phyloP scores from a whole-genome alignment of 495 filamentous ascomycete species.

The Aspergillus bridgeri region DNA sequence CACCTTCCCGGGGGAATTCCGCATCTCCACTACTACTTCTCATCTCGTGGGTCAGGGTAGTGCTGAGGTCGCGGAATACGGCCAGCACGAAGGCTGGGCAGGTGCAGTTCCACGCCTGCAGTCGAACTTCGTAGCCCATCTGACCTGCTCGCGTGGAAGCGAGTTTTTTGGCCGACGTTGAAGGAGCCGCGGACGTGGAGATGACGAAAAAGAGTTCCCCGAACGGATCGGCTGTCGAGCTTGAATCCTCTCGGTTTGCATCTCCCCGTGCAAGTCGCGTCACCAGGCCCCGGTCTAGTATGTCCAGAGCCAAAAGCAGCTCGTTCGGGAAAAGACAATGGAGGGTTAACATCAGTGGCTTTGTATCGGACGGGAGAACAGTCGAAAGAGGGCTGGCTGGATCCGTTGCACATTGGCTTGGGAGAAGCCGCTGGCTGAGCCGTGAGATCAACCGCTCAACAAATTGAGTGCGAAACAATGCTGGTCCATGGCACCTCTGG shows the following conservation, averaged over 20 bases:
- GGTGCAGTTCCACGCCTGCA: constrained; percentile 81
- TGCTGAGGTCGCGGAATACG: constrained; percentile 49
- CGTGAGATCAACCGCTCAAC: background rate
- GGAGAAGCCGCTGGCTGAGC: background rate
- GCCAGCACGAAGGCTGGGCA: constrained; percentile 79
- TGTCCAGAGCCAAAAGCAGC: constrained; percentile 72
- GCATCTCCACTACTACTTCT: background rate
- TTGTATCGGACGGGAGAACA: constrained; percentile 23
- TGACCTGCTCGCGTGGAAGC: constrained; percentile 18
- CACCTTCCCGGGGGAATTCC: constrained; percentile 5
- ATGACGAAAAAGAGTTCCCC: constrained; percentile 34
- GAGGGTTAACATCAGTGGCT: constrained; percentile 48
- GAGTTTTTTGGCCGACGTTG: constrained; percentile 7
- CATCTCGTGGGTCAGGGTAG: constrained; percentile 2
- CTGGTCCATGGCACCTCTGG: background rate
- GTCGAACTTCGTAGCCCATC: constrained; percentile 64
- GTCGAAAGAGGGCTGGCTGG: constrained; percentile 21
- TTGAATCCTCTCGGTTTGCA: background rate
- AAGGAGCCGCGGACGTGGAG: constrained; percentile 46
- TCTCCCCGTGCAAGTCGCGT: constrained; percentile 32
- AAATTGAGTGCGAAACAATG: background rate
- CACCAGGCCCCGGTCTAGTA: constrained; percentile 72
- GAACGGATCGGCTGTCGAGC: constrained; percentile 4
- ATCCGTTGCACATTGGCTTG: constrained; percentile 3
- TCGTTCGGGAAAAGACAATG: constrained; percentile 54